These are phyloP conservation scores for Stereum hirsutum DNA, from an alignment of 1,284 basidiomycete species.

Conservation along the genomic window DNA sequence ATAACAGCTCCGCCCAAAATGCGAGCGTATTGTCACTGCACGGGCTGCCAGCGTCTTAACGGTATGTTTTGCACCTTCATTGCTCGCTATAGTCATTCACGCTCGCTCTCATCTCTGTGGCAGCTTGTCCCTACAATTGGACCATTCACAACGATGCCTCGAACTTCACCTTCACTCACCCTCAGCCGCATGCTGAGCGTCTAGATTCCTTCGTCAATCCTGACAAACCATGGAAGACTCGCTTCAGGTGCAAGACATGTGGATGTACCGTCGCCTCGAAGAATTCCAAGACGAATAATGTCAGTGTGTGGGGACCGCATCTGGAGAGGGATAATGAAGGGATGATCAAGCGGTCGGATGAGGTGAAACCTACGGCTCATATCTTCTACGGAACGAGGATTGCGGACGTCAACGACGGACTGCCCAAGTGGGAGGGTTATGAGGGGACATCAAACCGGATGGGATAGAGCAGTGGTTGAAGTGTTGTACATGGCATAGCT, in stretches of 20 bases:
- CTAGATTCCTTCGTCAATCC: slow-evolving; percentile 37
- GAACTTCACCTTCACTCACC: slow-evolving; percentile 44
- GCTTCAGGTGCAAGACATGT: slow-evolving; percentile 50
- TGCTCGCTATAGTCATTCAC: not conserved
- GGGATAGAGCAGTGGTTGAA: too few relatives aligned
- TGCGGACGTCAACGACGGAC: slow-evolving; percentile 40
- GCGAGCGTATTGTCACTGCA: slow-evolving; percentile 46
- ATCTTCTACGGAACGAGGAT: slow-evolving; percentile 56
- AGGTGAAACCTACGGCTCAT: slow-evolving; percentile 47
- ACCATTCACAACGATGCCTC: slow-evolving; percentile 44
- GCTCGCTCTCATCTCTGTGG: not conserved
- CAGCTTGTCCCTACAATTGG: slow-evolving; percentile 52
- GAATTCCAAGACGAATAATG: slow-evolving; percentile 33
- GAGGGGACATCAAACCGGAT: slow-evolving; percentile 30
- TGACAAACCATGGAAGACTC: slow-evolving; percentile 43
- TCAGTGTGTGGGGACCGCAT: slow-evolving; percentile 47
- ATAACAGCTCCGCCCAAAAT: slow-evolving; percentile 37
- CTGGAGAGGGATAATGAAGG: slow-evolving; percentile 40
- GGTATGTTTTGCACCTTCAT: slow-evolving; percentile 24
- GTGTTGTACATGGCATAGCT: too few relatives aligned
- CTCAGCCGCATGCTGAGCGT: slow-evolving; percentile 20
- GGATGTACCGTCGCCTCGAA: slow-evolving; percentile 40
- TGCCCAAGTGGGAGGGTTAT: slow-evolving; percentile 59
- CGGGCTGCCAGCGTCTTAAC: slow-evolving; percentile 46
- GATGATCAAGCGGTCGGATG: slow-evolving; percentile 38